Conservation (phyloP, 2,329 filamentous ascomycete genomes). For the Fusarium mundagurra region DNA sequence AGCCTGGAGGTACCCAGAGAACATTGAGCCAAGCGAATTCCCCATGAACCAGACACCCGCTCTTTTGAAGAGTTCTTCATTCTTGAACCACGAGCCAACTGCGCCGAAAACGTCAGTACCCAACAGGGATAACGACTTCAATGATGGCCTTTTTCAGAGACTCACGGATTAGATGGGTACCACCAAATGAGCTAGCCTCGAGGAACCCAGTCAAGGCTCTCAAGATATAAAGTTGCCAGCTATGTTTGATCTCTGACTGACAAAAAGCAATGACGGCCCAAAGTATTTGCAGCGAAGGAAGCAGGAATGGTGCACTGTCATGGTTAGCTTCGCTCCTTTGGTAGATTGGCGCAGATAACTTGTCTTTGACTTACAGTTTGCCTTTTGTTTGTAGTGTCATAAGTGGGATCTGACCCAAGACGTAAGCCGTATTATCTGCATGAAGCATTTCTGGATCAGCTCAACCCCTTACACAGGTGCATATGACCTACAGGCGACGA, state of each 20-base stretch:
- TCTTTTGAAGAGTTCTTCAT: conserved; percentile 4
- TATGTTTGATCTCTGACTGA: neutral
- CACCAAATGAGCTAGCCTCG: neutral
- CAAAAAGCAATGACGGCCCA: neutral
- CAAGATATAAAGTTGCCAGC: neutral
- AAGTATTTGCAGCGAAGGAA: neutral
- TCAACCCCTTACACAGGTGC: no score
- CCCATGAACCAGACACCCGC: conserved; percentile 6
- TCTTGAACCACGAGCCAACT: conserved; percentile 12
- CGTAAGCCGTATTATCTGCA: neutral
- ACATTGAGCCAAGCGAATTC: neutral
- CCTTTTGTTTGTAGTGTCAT: conserved; percentile 11
- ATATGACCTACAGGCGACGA: neutral
- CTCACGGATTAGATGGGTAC: neutral
- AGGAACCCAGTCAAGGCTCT: neutral
- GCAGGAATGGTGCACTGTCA: neutral
- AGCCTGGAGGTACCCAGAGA: neutral
- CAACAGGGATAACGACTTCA: accelerated
- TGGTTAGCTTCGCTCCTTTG: accelerated
- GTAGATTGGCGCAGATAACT: accelerated
- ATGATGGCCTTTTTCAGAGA: accelerated
- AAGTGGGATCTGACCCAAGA: neutral
- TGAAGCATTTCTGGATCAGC: accelerated
- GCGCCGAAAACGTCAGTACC: accelerated
- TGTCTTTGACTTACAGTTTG: neutral